Conservation (phyloP, 805 yeast species). For the Candida mattraensis region DNA sequence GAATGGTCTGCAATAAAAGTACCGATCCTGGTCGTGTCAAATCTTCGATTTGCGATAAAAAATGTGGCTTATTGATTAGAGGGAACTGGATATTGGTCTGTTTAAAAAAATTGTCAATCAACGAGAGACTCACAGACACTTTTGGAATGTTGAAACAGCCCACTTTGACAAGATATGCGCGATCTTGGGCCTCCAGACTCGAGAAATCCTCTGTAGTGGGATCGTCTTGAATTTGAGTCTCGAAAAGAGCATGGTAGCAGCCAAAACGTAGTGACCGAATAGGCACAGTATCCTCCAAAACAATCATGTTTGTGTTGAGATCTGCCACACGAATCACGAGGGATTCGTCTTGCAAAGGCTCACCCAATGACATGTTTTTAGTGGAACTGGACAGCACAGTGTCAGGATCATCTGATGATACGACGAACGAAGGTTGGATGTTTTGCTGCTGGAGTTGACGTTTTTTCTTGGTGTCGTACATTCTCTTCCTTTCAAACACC, state of each 20-base stretch:
- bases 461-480: constrained; percentile 18
- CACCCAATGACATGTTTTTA: too few relatives aligned
- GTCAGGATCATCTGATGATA: too few relatives aligned
- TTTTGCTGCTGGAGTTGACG: constrained; percentile 1
- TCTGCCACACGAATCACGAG: too few relatives aligned
- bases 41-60: constrained; percentile 55
- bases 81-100: constrained; percentile 70
- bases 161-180: constrained; percentile 58
- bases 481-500: constrained; percentile 14
- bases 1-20: constrained; percentile 58
- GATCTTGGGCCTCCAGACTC: constrained; percentile 43
- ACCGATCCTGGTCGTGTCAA: constrained; percentile 58
- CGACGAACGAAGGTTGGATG: neutral
- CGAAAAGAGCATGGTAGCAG: too few relatives aligned
- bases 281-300: too few relatives aligned
- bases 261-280: too few relatives aligned
- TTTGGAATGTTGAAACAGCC: constrained; percentile 71
- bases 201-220: too few relatives aligned
- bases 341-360: too few relatives aligned
- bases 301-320: too few relatives aligned
- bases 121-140: too few relatives aligned
- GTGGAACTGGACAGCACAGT: too few relatives aligned
- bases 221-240: too few relatives aligned
- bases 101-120: constrained; percentile 58
- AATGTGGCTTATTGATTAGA: constrained; percentile 57